phyloP scores from a whole-genome alignment of 176 grass and related monocot genomes.

The Chloris gayana region DNA sequence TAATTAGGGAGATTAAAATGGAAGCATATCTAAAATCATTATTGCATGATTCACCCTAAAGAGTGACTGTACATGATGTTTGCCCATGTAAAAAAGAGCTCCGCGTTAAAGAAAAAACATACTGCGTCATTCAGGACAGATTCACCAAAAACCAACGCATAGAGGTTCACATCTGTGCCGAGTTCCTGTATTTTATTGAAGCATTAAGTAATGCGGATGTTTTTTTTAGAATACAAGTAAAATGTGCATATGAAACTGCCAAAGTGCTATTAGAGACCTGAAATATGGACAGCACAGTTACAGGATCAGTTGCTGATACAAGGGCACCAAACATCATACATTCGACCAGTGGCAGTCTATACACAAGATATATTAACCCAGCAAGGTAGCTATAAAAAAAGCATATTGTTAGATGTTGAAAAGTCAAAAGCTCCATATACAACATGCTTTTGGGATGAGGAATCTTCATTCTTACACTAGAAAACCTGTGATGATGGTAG shows the following conservation, averaged over 20 bases:
- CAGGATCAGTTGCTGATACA: conserved; percentile 97
- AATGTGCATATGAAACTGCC: background rate
- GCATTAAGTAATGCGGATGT: background rate
- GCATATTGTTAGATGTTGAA: too few species aligned
- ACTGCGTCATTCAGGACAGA: background rate
- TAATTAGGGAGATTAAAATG: background rate
- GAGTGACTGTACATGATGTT: background rate
- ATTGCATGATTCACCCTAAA: background rate
- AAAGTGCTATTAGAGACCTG: conserved; percentile 55
- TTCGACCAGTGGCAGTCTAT: conserved; percentile 82
- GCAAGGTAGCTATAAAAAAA: conserved; percentile 44
- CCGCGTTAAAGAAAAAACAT: background rate
- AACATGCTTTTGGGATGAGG: too few species aligned
- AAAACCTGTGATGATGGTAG: conserved; percentile 76
- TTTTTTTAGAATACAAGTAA: background rate
- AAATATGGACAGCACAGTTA: conserved; percentile 95
- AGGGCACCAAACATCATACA: conserved; percentile 99
- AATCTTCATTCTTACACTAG: conserved; percentile 70
- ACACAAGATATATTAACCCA: conserved; percentile 80
- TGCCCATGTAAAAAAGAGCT: background rate
- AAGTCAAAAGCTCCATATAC: too few species aligned
- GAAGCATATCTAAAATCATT: background rate
- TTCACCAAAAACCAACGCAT: background rate
- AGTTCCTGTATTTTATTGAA: background rate
- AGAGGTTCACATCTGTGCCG: background rate